Evolutionary conservation across 2,329 filamentous ascomycete genomes (phyloP), one percentile per base, ranked within the genome.

Genomic region (Rhinocladiella mackenziei): DNA sequence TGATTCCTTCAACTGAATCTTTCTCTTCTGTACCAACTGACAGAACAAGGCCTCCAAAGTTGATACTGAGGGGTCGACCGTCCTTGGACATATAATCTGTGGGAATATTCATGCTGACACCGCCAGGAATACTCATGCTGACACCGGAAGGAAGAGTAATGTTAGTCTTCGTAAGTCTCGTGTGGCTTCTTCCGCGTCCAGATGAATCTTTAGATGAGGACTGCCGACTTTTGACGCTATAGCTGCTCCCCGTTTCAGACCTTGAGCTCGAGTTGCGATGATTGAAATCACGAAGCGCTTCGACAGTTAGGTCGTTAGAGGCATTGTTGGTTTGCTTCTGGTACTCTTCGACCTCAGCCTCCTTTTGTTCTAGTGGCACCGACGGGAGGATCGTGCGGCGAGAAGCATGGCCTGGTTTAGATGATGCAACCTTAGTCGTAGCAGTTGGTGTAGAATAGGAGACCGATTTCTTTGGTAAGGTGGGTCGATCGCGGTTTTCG

Each of bases 171-270:
- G 35, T 45, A 19, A 28, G 39, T 28, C 39, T 46, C 5, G 45
- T 32, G 17, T 51, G 48, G 39, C 48, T 51, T 30, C 45, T 43
- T 25, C 45, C 51, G 11, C 39, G 51, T 4, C 50, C 46, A 25
- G 54, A 56, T 3, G 54, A 56, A 22, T 55, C 52, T 23, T 56
- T 56, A 17, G 54, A 56, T 10, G 54, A 56, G 14, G 53, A 56
- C 18, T 56, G 51, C 19, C 47, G 54, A 29, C 51, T 51, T 26
- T 49, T 42, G 36, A 51, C 48, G 41, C 51, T 56, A 40, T 45
- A 52, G 35, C 50, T 56, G 39, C 54, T 56, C 11, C 47, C 52
- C 15, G 51, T 55, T 29, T 55, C 54, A 13, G 54, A 56, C 32
- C 43, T 47, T 18, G 51, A 50, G 37, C 43, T 35, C 18, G 50